Base-by-base conservation (phyloP, 1,284 basidiomycete species). In the Trichosporon sp. region DNA sequence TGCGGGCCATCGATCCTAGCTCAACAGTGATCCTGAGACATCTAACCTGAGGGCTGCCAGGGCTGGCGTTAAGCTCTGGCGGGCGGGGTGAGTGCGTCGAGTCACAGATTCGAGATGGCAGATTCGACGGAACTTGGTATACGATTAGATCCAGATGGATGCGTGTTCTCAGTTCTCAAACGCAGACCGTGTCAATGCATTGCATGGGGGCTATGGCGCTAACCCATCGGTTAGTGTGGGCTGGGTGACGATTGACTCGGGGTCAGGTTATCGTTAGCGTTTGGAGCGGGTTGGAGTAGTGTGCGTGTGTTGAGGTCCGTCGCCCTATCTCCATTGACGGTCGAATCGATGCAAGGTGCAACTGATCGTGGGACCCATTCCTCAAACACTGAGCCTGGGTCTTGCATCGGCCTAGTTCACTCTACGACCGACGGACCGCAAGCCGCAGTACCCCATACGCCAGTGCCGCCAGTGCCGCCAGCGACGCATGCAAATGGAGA, bases 261-360 rank as follows among this genome's bases (percentile, higher is more conserved):
- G 59, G 59, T 63, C 59, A 32, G 32, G 59, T 37, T 63, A 63
- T 63, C 59, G 59, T 61, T 37, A 63, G 31, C 32, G 59, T 35
- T 35, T 63, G 26, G 59, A 63, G 26, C 26, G 26, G 26, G 26
- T 26, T 26, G 26, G 26, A 26, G 26, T 26, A 26, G 59, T 63
- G 59, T 63, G 59, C 35, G 35, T 7, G 35, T 37, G 35, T 37
- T 37, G 35, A 63, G 59, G 31, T n/a, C 32, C 59, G 32, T 63
- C 59, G 51, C 51, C 51, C 51, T 54, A 54, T 54, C 51, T 54
- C 51, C 51, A 16, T 6, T n/a, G 11, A 46, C 16, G 38, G 38
- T 40, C 38, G 38, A 40, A 11, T 40, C 38, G 38, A 46, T 46
- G 43, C 38, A 40, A n/a, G 43, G 11, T 46, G 51, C 51, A 54